These are phyloP conservation scores for Paramecium sonneborni DNA, from an alignment of 73 alveolate genomes.

Conservation along the genomic window DNA sequence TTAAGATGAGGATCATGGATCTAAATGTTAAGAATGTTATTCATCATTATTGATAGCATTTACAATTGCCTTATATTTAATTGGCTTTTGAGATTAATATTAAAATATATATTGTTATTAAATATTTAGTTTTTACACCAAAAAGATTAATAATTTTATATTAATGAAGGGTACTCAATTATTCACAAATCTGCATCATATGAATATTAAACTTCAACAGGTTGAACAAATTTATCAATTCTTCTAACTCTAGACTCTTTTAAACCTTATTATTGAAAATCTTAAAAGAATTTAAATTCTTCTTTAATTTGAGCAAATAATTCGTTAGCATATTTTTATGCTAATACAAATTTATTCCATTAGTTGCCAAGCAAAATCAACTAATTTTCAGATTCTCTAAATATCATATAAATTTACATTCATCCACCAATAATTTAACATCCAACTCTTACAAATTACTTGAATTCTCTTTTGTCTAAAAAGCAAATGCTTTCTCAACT, in stretches of 20 bases:
- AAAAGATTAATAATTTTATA: neutral
- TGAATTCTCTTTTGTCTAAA: neutral
- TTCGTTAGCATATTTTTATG: slow-evolving; percentile 52
- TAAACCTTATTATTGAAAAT: neutral
- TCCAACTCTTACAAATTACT: neutral
- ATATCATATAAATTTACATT: neutral
- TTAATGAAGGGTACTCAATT: neutral
- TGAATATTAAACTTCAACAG: slow-evolving; percentile 24
- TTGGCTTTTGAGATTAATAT: neutral
- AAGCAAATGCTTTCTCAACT: slow-evolving; percentile 46
- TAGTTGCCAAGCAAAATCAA: neutral
- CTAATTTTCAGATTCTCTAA: slow-evolving; percentile 16
- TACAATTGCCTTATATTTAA: neutral
- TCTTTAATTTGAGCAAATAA: slow-evolving; percentile 45
- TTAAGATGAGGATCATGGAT: neutral
- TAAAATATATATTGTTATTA: neutral
- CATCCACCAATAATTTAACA: neutral
- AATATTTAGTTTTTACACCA: no score
- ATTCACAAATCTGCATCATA: slow-evolving; percentile 30
- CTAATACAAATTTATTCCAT: slow-evolving; percentile 35
- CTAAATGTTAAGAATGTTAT: neutral
- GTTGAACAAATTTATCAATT: slow-evolving; percentile 14
- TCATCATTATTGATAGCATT: neutral
- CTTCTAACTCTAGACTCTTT: slow-evolving; percentile 45
- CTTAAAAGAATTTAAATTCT: slow-evolving; percentile 46